These are phyloP conservation scores for Coccomyxa sp. DNA, from an alignment of 139 green algal genomes.

Conservation along the genomic window DNA sequence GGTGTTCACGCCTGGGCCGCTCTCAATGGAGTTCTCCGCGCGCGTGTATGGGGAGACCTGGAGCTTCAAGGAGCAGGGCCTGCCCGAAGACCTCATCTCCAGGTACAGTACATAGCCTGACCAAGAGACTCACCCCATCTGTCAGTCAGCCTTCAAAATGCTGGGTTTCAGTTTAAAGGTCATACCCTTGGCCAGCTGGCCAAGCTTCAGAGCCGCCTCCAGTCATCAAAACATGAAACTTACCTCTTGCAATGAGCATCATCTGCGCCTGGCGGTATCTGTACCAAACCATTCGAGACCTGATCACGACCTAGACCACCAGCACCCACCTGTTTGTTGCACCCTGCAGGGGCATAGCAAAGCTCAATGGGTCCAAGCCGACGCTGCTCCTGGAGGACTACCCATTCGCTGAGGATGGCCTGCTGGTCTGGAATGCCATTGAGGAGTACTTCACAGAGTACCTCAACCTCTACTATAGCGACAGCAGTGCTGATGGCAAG, in stretches of 20 bases:
- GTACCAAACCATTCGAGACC: too few species aligned
- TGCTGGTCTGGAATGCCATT: conserved; percentile 26
- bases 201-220: too few species aligned
- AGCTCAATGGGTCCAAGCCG: background rate
- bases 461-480: conserved; percentile 40
- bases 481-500: background rate
- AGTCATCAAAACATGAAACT: too few species aligned
- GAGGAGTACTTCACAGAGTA: conserved; percentile 23
- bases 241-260: too few species aligned
- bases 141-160: too few species aligned
- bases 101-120: conserved; percentile 24
- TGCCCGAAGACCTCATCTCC: conserved; percentile 14
- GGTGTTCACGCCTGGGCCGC: conserved; percentile 18
- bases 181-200: too few species aligned
- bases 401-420: conserved; percentile 32
- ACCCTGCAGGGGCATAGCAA: background rate
- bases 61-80: conserved; percentile 20
- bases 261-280: too few species aligned
- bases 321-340: too few species aligned
- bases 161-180: too few species aligned
- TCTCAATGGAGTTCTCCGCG: conserved; percentile 21
- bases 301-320: too few species aligned
- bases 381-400: conserved; percentile 27
- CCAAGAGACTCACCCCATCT: too few species aligned
- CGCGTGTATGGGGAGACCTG: conserved; percentile 24